These are phyloP conservation scores for Colletotrichum trifolii DNA, from an alignment of 2,329 filamentous ascomycete species.

Conservation along the genomic window DNA sequence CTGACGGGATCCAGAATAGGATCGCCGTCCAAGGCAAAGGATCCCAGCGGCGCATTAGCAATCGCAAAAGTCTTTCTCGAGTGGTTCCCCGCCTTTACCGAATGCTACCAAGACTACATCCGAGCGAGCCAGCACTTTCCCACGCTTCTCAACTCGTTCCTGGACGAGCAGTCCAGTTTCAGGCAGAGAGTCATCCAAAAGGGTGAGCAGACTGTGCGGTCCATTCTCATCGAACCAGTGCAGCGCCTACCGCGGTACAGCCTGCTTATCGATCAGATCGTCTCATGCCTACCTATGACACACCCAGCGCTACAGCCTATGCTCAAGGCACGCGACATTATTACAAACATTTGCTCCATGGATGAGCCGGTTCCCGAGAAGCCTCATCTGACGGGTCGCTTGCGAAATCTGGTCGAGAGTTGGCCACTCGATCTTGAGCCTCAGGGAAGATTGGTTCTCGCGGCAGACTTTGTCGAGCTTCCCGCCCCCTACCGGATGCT, in stretches of 20 bases:
- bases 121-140: constrained; percentile 89
- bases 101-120: constrained; percentile 94
- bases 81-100: constrained; percentile 93
- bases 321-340: constrained; percentile 90
- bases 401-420: constrained; percentile 80
- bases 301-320: constrained; percentile 87
- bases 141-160: constrained; percentile 80
- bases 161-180: constrained; percentile 85
- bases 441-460: constrained; percentile 81
- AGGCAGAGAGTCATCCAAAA: constrained; percentile 82
- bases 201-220: constrained; percentile 91
- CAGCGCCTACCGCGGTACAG: constrained; percentile 95
- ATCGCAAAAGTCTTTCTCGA: constrained; percentile 86
- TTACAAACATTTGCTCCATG: constrained; percentile 96
- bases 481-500: constrained; percentile 73
- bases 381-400: constrained; percentile 76
- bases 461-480: constrained; percentile 83
- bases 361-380: constrained; percentile 78
- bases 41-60: constrained; percentile 80
- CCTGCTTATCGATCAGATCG: constrained; percentile 94
- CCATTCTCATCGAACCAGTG: constrained; percentile 94
- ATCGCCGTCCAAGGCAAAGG: constrained; percentile 63
- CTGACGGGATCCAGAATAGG: constrained; percentile 56
- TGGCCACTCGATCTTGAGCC: constrained; percentile 81
- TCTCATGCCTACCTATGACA: constrained; percentile 83